Base-by-base conservation (phyloP, 129 eudicot species). In the Silybum marianum region DNA sequence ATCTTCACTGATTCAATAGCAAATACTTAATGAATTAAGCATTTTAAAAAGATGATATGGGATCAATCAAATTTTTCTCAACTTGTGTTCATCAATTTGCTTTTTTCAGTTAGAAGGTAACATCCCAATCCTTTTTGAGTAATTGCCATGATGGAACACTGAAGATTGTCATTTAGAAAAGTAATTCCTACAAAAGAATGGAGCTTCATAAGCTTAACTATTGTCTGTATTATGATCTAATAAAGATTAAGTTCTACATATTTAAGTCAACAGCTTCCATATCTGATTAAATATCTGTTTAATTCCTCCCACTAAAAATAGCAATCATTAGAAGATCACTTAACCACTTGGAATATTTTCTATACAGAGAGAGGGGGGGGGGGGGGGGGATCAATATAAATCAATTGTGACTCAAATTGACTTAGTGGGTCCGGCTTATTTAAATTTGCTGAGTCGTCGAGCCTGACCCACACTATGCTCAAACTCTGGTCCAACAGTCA, bases 201-300 rank as follows among this genome's bases (percentile, higher is more conserved):
- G 7, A 51, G 39, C 25, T 24, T 14, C 48, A 77, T 11, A 30
- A 13, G 11, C 34, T 76, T 19, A 34, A 24, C 28, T 48, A n/a
- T 51, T 7, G 16, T 38, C 4, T 62, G 72, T 39, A 38, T 62
- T 19, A 22, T 77, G 60, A 62, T 34, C 73, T 32, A 75, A 75
- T 54, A 54, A 54, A 54, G 66, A 58, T 58, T 58, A 58, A 44
- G n/a, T 58, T 58, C 66, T 58, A 58, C 66, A 58, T 58, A 58
- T 58, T 18, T 58, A 58, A 18, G 66, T n/a, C 39, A 42, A 14
- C 78, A 74, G 40, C 22, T 34, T 22, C 13, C 28, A 62, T 13
- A 18, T 73, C 78, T 74, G 26, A 28, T 40, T 73, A 22, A 39
- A 40, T 73, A 73, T 21, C 34, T 2, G 24, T 25, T 21, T 22